These are phyloP conservation scores for Boletales sp. DNA, from an alignment of 768 basidiomycete genomes.

Conservation along the genomic window DNA sequence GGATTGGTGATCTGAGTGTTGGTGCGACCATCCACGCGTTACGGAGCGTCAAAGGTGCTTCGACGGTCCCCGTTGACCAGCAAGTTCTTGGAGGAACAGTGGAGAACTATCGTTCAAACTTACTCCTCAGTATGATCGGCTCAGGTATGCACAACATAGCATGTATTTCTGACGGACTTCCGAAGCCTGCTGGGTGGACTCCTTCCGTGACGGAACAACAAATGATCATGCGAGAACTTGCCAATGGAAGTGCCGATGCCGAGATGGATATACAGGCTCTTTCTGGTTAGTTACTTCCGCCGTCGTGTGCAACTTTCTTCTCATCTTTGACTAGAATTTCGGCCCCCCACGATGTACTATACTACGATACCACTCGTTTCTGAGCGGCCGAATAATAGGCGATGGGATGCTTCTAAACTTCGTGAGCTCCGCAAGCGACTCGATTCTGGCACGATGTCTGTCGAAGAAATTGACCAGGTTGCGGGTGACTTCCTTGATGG, in stretches of 20 bases:
- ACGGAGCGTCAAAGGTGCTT: conserved; percentile 86
- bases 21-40: conserved; percentile 87
- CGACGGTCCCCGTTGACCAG: conserved; percentile 87
- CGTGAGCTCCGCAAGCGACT: conserved; percentile 92
- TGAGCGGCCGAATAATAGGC: conserved; percentile 78
- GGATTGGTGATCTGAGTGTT: conserved; percentile 80
- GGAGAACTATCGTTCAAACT: conserved; percentile 92
- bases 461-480: conserved; percentile 87
- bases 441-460: conserved; percentile 81
- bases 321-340: conserved; percentile 58
- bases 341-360: conserved; percentile 94
- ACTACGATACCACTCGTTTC: conserved; percentile 90
- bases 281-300: conserved; percentile 55
- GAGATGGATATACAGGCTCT: conserved; percentile 84
- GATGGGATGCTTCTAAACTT: conserved; percentile 91
- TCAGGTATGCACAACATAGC: conserved; percentile 64
- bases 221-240: conserved; percentile 93
- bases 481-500: conserved; percentile 89
- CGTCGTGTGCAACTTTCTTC: background rate
- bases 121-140: conserved; percentile 84
- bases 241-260: conserved; percentile 69
- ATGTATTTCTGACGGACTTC: conserved; percentile 50
- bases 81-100: conserved; percentile 89
- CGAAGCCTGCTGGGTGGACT: conserved; percentile 64
- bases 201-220: conserved; percentile 89